Evolutionary conservation across 177 flowering plant genomes (phyloP).

Genomic region (Vitis hybrid): DNA sequence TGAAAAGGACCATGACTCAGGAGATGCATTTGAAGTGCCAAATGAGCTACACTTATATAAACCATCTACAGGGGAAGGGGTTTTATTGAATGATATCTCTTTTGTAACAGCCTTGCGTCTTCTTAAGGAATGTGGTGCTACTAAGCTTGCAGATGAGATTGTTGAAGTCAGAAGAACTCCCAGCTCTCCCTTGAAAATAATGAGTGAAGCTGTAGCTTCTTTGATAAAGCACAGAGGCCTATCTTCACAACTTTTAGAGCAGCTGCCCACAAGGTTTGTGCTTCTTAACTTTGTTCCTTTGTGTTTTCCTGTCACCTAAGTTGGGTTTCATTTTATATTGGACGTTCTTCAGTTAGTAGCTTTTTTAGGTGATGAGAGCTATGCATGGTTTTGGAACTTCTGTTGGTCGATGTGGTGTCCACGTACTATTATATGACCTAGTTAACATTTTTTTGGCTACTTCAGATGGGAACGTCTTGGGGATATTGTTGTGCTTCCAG

Average conservation of each 20-base stretch:
- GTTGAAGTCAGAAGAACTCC: conserved; percentile 47
- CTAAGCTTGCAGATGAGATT: conserved; percentile 41
- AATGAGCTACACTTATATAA: conserved; percentile 13
- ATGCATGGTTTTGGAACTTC: neutral
- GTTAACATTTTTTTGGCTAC: conserved; percentile 12
- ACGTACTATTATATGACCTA: neutral
- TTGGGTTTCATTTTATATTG: neutral
- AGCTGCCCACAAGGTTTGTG: conserved; percentile 80
- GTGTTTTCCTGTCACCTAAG: neutral
- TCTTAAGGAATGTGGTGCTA: conserved; percentile 57
- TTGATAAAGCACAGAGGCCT: conserved; percentile 55
- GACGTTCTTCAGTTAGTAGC: neutral
- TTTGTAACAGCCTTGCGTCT: conserved; percentile 40
- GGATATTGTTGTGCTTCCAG: conserved; percentile 86
- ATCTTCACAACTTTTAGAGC: conserved; percentile 53
- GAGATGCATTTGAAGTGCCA: conserved; percentile 21
- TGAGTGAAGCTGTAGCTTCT: conserved; percentile 65
- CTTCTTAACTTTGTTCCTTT: conserved; percentile 5
- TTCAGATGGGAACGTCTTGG: conserved; percentile 93
- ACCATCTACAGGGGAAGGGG: conserved; percentile 18
- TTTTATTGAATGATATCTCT: conserved; percentile 30
- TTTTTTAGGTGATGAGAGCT: neutral
- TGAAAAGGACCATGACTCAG: conserved; percentile 22
- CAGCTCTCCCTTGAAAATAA: conserved; percentile 54
- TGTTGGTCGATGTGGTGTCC: neutral